phyloP scores from a whole-genome alignment of 2,329 filamentous ascomycete species.

The Hypoxylon sp. region DNA sequence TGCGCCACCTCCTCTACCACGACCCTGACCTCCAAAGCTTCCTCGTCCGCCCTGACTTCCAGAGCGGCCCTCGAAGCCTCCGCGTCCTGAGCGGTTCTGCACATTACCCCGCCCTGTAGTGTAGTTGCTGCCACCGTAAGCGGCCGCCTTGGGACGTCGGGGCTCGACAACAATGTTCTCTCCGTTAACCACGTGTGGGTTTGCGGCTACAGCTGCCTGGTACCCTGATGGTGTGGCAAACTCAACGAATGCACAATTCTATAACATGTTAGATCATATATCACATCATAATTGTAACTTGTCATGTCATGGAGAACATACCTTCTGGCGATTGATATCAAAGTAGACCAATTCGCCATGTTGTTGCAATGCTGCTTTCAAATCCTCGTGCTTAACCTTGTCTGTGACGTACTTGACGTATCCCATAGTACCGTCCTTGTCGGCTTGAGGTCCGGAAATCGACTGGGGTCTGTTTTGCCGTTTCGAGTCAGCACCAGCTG shows the following conservation, averaged over 20 bases:
- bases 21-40: constrained; percentile 76
- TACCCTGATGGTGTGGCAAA: constrained; percentile 87
- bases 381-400: constrained; percentile 81
- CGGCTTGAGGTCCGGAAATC: constrained; percentile 69
- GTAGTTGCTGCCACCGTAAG: constrained; percentile 79
- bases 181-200: constrained; percentile 86
- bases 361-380: constrained; percentile 78
- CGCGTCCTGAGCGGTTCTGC: constrained; percentile 74
- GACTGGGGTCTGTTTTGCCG: constrained; percentile 83
- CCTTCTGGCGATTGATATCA: constrained; percentile 87
- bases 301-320: constrained; percentile 59
- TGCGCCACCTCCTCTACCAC: constrained; percentile 73
- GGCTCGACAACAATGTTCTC: constrained; percentile 91
- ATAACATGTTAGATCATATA: constrained; percentile 48
- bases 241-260: constrained; percentile 98
- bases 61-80: constrained; percentile 73
- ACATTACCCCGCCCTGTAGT: constrained; percentile 72
- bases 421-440: constrained; percentile 83
- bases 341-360: constrained; percentile 81
- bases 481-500: constrained; percentile 86
- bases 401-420: constrained; percentile 98
- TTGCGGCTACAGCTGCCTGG: constrained; percentile 84
- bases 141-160: constrained; percentile 81
- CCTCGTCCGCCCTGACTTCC: constrained; percentile 76
- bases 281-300: constrained; percentile 35